Percentiles rank a stretch among this genome's conserved stretches.
Conservation (phyloP, 108 stramenopile species). For the Pseudonitzschia pungens region DNA sequence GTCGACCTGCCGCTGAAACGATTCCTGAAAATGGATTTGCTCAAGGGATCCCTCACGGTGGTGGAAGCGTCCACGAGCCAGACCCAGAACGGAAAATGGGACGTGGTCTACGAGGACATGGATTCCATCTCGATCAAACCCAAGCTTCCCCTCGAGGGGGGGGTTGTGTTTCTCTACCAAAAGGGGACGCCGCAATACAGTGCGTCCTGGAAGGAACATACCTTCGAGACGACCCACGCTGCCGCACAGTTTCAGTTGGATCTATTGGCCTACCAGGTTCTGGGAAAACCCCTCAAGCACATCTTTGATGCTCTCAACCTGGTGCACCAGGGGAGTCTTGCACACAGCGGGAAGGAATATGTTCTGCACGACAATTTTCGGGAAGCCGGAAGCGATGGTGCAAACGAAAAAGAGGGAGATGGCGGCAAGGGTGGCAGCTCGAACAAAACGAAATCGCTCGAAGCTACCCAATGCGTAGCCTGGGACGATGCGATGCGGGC, state of each 20-base stretch:
- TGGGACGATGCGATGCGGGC: constrained; percentile 82
- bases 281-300: constrained; percentile 47
- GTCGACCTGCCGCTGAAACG: constrained; percentile 23
- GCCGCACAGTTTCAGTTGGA: constrained; percentile 79
- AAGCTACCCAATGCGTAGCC: constrained; percentile 41
- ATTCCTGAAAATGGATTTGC: constrained; percentile 24
- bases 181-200: constrained; percentile 22
- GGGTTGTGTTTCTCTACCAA: constrained; percentile 34
- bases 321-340: constrained; percentile 51
- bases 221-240: constrained; percentile 48
- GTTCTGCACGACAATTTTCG: constrained; percentile 36
- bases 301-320: constrained; percentile 61
- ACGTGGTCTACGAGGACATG: constrained; percentile 15
- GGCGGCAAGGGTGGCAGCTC: constrained; percentile 15
- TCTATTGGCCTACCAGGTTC: constrained; percentile 53
- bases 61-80: constrained; percentile 14
- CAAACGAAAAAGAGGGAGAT: not conserved
- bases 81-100: constrained; percentile 13
- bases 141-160: constrained; percentile 32
- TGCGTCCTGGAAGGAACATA: constrained; percentile 51
- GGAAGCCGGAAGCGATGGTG: constrained; percentile 14
- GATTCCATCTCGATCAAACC: constrained; percentile 30
- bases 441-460: not conserved
- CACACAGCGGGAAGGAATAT: constrained; percentile 40
- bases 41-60: constrained; percentile 21